phyloP scores from a whole-genome alignment of 2,329 filamentous ascomycete species.

The Ophiosphaerella narmari region DNA sequence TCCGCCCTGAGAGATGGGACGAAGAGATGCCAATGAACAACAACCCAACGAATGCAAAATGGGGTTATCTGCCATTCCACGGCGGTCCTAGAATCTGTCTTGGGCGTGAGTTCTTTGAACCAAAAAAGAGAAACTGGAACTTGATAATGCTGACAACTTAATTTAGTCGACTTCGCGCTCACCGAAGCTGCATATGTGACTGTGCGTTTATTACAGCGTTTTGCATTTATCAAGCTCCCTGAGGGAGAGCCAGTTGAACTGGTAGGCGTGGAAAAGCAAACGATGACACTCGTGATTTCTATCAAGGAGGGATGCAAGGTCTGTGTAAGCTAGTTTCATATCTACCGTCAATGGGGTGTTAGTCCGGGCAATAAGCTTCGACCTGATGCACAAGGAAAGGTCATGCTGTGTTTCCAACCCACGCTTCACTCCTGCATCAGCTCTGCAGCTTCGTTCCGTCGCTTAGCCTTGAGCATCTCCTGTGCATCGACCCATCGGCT shows the following conservation, averaged over 20 bases:
- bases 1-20: not conserved
- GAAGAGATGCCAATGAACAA: constrained; percentile 25
- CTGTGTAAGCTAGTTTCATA: constrained; percentile 7
- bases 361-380: too few relatives aligned
- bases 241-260: constrained; percentile 15
- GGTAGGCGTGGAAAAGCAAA: constrained; percentile 25
- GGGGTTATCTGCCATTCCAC: constrained; percentile 29
- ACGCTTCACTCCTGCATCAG: too few relatives aligned
- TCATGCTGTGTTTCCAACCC: too few relatives aligned
- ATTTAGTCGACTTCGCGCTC: constrained; percentile 25
- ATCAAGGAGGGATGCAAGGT: constrained; percentile 31
- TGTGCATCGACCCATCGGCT: too few relatives aligned
- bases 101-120: constrained; percentile 15
- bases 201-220: constrained; percentile 22
- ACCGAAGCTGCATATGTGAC: constrained; percentile 22
- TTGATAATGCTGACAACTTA: not conserved
- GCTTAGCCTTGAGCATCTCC: too few relatives aligned
- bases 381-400: too few relatives aligned
- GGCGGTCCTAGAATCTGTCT: constrained; percentile 24
- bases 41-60: constrained; percentile 18
- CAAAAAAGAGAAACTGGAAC: not conserved
- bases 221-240: constrained; percentile 22
- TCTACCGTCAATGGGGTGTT: too few relatives aligned
- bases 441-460: too few relatives aligned
- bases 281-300: constrained; percentile 23